These are phyloP conservation scores for Salvia hispanica DNA, from an alignment of 257 asterid species.

Conservation along the genomic window DNA sequence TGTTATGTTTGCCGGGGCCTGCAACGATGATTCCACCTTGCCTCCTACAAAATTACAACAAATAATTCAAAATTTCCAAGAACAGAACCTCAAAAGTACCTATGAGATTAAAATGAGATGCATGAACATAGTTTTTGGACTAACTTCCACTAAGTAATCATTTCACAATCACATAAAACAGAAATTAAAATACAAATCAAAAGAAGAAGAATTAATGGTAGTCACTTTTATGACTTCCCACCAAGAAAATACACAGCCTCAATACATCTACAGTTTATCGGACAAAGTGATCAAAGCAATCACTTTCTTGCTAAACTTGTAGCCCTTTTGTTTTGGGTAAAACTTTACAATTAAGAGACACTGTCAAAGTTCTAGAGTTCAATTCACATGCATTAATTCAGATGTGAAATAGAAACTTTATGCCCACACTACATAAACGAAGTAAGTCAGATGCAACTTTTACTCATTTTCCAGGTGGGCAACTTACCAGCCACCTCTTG, in stretches of 20 bases:
- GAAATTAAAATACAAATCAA: background rate
- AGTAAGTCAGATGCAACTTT: background rate
- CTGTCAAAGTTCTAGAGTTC: background rate
- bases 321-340: background rate
- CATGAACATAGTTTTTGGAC: background rate
- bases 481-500: conserved; percentile 94
- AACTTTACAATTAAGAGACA: background rate
- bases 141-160: background rate
- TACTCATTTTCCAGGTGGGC: background rate
- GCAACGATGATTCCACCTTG: conserved; percentile 96
- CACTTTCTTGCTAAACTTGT: background rate
- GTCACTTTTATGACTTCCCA: background rate
- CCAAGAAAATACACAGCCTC: background rate
- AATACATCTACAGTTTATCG: background rate
- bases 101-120: too few species aligned
- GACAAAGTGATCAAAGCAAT: background rate
- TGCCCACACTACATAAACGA: background rate
- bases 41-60: conserved; percentile 57
- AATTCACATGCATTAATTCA: conserved; percentile 1
- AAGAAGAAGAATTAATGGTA: background rate
- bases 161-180: background rate
- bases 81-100: background rate
- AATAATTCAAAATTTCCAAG: conserved; percentile 4
- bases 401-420: background rate
- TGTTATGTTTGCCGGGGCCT: conserved; percentile 84